Base-by-base conservation (phyloP, 1,284 basidiomycete species). In the Cutaneotrichosporon mucoides region DNA sequence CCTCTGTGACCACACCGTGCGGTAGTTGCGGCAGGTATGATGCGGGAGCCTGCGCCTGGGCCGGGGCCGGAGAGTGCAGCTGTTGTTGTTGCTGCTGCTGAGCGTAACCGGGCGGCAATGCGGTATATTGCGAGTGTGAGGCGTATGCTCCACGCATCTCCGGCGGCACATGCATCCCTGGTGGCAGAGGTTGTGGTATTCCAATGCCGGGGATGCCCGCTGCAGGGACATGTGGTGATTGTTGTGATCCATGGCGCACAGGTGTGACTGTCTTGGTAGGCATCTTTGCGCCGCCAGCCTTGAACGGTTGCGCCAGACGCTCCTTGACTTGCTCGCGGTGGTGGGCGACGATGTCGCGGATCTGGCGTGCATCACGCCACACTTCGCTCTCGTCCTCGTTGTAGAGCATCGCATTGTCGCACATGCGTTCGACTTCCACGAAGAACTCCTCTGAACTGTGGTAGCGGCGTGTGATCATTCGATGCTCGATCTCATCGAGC, bases 351-450 rank as follows among this genome's bases (percentile, higher is more conserved):
- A 64, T 55, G 6, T 50, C 53, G 3, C 52, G 57, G 16, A 87
- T 77, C 59, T 81, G 78, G 73, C 87, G 88, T 8, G 93, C 92
- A 77, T 93, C 89, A 59, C 83, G 82, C 82, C 86, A 94, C 56
- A 96, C 92, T 58, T 82, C 82, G 73, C 91, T 94, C 35, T 88
- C 89, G 73, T 88, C 87, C 75, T 86, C 82, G 75, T 97, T 97
- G 79, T 93, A 97, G 66, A 83, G 81, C 79, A 90, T 90, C 16
- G 93, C 93, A 73, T 97, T 97, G 69, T 82, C 84, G 76, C 93
- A 95, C 76, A 92, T 90, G 41, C 87, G 82, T 67, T 93, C 90
- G 52, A 93, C 85, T 71, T 94, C 93, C 53, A 83, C 82, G 68
- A 84, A 87, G 71, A 92, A 86, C 36, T 84, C 85, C 51, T 88